Evolutionary conservation across 768 basidiomycete genomes (phyloP).

Genomic region (Suillus subaureus): DNA sequence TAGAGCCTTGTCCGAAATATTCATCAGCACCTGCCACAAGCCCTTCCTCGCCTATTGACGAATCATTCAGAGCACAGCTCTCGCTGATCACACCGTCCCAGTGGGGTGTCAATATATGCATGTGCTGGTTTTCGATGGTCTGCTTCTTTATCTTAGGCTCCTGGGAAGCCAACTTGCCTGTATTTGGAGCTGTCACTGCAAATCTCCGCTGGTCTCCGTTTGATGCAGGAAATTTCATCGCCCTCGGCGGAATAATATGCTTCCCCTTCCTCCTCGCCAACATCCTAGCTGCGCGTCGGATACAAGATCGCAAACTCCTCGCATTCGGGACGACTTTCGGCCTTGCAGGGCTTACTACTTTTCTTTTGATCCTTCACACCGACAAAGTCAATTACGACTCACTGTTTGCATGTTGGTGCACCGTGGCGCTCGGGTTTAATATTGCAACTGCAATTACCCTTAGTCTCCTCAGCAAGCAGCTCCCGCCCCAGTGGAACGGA

Average conservation of each 20-base stretch:
- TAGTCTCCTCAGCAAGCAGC: constrained; percentile 67
- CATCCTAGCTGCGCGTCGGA: constrained; percentile 54
- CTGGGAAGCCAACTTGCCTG: constrained; percentile 71
- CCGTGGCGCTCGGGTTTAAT: constrained; percentile 73
- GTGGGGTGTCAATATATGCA: constrained; percentile 58
- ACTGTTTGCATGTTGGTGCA: constrained; percentile 45
- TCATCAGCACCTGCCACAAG: constrained; percentile 2
- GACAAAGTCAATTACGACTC: constrained; percentile 47
- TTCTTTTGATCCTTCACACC: constrained; percentile 47
- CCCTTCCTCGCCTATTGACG: constrained; percentile 8
- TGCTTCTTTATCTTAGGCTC: constrained; percentile 71
- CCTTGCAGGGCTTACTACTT: constrained; percentile 51
- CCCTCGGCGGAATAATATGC: constrained; percentile 59
- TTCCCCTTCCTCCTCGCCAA: constrained; percentile 71
- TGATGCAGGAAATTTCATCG: constrained; percentile 70
- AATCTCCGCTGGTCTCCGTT: constrained; percentile 60
- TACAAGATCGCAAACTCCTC: constrained; percentile 64
- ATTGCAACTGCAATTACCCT: constrained; percentile 70
- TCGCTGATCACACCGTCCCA: constrained; percentile 32
- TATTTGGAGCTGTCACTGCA: constrained; percentile 48
- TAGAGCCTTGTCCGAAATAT: constrained; percentile 1
- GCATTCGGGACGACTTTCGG: constrained; percentile 55
- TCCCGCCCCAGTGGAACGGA: constrained; percentile 63
- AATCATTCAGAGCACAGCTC: constrained; percentile 15
- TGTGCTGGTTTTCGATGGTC: constrained; percentile 73